phyloP scores from a whole-genome alignment of 148 eudicot species.

The Rhododendron henanense region DNA sequence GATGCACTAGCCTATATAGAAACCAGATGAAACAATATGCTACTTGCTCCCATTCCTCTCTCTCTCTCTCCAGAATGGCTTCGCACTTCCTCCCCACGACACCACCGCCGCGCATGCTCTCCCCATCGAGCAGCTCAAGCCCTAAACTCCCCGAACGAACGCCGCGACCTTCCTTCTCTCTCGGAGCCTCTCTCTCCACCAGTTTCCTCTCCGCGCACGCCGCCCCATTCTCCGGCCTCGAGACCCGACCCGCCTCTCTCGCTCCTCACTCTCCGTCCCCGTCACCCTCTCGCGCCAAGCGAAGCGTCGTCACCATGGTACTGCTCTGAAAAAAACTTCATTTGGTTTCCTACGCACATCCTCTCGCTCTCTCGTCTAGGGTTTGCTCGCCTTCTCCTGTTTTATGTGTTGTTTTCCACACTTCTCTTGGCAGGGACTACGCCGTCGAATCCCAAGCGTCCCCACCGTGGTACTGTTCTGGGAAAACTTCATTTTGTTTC shows the following conservation, averaged over 20 bases:
- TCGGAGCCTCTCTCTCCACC: constrained; percentile 47
- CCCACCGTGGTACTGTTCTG: background rate
- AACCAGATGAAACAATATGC: background rate
- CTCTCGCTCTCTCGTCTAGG: background rate
- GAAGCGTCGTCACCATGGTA: constrained; percentile 91
- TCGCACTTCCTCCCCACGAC: constrained; percentile 37
- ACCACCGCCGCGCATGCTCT: constrained; percentile 15
- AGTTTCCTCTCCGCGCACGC: constrained; percentile 44
- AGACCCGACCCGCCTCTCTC: constrained; percentile 55
- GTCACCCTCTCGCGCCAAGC: constrained; percentile 41
- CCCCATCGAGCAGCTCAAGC: constrained; percentile 22
- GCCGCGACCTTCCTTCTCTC: constrained; percentile 13
- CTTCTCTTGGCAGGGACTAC: background rate
- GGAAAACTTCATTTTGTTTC: too few relatives aligned
- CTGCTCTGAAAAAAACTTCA: background rate
- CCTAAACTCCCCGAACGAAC: constrained; percentile 1
- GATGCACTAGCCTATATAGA: too few relatives aligned
- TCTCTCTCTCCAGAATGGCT: constrained; percentile 34
- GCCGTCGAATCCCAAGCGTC: background rate
- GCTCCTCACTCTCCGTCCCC: constrained; percentile 18
- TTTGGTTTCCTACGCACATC: background rate
- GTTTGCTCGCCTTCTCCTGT: background rate
- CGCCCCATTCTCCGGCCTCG: constrained; percentile 59
- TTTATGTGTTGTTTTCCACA: background rate
- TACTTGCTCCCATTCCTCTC: background rate